phyloP scores from a whole-genome alignment of 805 yeast genomes.

The Blastobotrys chiropterorum region DNA sequence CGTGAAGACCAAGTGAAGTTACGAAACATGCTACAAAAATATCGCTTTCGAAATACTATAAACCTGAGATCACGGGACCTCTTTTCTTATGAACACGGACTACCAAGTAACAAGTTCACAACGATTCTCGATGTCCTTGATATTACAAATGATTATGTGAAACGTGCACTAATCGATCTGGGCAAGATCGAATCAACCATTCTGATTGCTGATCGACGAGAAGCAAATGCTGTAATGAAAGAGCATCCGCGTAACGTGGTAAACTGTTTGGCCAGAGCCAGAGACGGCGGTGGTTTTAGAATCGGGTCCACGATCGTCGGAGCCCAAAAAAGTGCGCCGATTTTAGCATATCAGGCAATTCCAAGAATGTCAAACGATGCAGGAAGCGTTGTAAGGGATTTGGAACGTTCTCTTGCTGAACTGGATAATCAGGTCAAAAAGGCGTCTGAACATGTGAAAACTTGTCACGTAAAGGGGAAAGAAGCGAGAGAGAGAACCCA shows the following conservation, averaged over 20 bases:
- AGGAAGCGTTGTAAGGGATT: slow-evolving; percentile 17
- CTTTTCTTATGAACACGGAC: slow-evolving; percentile 46
- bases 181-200: slow-evolving; percentile 48
- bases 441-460: neutral
- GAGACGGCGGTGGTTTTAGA: slow-evolving; percentile 40
- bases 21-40: slow-evolving; percentile 12
- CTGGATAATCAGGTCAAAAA: no score
- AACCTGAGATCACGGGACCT: slow-evolving; percentile 49
- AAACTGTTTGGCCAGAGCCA: slow-evolving; percentile 36
- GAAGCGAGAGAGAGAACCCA: neutral
- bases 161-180: slow-evolving; percentile 59
- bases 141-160: slow-evolving; percentile 47
- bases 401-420: slow-evolving; percentile 7
- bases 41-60: slow-evolving; percentile 29
- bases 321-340: slow-evolving; percentile 49
- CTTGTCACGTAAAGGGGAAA: neutral
- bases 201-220: slow-evolving; percentile 44
- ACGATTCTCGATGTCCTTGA: slow-evolving; percentile 58
- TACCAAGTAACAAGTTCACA: slow-evolving; percentile 37
- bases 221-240: slow-evolving; percentile 44
- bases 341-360: slow-evolving; percentile 27
- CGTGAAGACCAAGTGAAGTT: slow-evolving; percentile 47
- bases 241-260: slow-evolving; percentile 36
- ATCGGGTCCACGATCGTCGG: slow-evolving; percentile 29
- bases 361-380: slow-evolving; percentile 18